These are phyloP conservation scores for Cyberlindnera bimundalis DNA, from an alignment of 805 yeast species.

Conservation along the genomic window DNA sequence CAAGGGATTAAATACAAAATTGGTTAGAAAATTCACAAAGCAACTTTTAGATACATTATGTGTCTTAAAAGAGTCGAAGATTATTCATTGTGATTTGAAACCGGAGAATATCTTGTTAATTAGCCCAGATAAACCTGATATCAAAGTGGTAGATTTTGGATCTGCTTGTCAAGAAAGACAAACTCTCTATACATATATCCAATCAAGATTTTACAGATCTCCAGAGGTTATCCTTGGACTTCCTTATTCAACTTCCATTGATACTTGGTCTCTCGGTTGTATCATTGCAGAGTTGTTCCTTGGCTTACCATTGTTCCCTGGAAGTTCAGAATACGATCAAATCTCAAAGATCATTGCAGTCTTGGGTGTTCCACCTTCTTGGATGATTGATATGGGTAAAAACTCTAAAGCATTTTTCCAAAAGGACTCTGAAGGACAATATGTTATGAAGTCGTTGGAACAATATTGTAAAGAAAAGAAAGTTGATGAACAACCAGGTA, in stretches of 20 bases:
- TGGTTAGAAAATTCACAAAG: conserved; percentile 72
- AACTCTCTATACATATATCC: conserved; percentile 86
- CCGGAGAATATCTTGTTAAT: conserved; percentile 90
- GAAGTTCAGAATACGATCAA: conserved; percentile 91
- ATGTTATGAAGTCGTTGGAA: conserved; percentile 37
- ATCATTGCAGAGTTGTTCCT: conserved; percentile 85
- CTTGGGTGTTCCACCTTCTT: conserved; percentile 83
- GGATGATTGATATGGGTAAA: conserved; percentile 97
- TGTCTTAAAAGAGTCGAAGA: conserved; percentile 73
- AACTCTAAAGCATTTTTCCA: conserved; percentile 61
- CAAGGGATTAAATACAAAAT: conserved; percentile 78
- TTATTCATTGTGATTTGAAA: conserved; percentile 94
- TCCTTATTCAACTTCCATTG: conserved; percentile 90
- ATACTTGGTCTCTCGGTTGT: conserved; percentile 97
- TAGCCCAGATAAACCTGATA: conserved; percentile 61
- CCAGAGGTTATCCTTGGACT: conserved; percentile 93
- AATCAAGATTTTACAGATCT: conserved; percentile 87
- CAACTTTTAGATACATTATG: conserved; percentile 81
- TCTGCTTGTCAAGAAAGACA: conserved; percentile 91
- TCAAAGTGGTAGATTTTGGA: conserved; percentile 95
- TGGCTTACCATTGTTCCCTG: conserved; percentile 93
- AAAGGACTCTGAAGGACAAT: conserved; percentile 24
- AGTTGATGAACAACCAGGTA: conserved; percentile 69
- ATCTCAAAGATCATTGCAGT: conserved; percentile 76
- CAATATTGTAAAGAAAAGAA: conserved; percentile 51